Conservation (phyloP, 257 asterid species). For the Buddleja alternifolia region DNA sequence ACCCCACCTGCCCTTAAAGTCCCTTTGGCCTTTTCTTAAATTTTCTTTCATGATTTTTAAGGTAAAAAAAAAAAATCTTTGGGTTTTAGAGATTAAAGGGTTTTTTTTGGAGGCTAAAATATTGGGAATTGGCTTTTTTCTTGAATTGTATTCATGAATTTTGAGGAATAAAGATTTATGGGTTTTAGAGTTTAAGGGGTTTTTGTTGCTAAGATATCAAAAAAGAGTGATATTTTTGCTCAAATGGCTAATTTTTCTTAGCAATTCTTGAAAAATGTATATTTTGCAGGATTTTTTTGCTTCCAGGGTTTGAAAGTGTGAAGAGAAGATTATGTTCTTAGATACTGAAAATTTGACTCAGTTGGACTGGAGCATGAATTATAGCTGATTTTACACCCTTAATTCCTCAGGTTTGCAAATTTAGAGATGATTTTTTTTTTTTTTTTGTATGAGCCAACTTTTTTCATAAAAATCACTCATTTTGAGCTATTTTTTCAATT, state of each 20-base stretch:
- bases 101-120: too few relatives aligned
- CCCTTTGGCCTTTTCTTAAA: conserved; percentile 4
- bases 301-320: not conserved
- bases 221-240: not conserved
- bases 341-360: not conserved
- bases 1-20: conserved; percentile 23
- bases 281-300: not conserved
- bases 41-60: not conserved
- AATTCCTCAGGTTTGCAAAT: not conserved
- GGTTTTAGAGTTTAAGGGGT: conserved; percentile 5
- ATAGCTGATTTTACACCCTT: not conserved
- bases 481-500: too few relatives aligned
- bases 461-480: too few relatives aligned
- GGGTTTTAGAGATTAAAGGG: too few relatives aligned
- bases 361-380: not conserved
- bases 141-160: not conserved
- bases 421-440: not conserved
- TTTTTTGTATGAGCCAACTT: too few relatives aligned
- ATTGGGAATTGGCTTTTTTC: too few relatives aligned
- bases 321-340: not conserved
- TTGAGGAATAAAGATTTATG: not conserved
- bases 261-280: conserved; percentile 12
- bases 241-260: not conserved
- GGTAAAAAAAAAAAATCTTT: too few relatives aligned
- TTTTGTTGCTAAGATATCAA: not conserved